A percentile compares a stretch with the other conserved stretches of the same genome.
Conservation (phyloP, 495 filamentous ascomycete genomes). For the Xylaria venustula region DNA sequence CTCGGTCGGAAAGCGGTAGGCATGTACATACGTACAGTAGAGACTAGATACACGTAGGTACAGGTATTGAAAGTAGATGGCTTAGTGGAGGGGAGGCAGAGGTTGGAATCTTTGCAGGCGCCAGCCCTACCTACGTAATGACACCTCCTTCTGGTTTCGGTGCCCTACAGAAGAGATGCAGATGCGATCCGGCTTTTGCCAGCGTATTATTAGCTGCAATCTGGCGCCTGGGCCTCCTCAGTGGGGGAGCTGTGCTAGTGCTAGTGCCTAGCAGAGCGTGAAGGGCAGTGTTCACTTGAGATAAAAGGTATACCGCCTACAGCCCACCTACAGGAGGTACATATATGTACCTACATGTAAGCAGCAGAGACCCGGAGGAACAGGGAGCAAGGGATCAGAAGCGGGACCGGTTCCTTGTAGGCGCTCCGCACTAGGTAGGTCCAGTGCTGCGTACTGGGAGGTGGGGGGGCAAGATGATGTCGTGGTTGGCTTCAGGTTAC, state of each 20-base stretch:
- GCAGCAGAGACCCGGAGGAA: not conserved
- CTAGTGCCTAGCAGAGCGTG: too few species aligned
- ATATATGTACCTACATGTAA: not conserved
- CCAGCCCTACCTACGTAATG: conserved; percentile 10
- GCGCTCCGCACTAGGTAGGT: not conserved
- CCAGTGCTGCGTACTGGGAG: not conserved
- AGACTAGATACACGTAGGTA: too few species aligned
- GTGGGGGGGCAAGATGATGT: conserved; percentile 8
- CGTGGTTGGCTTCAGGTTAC: not conserved
- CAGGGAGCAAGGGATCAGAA: not conserved
- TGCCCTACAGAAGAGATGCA: not conserved
- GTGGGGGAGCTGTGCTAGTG: too few species aligned
- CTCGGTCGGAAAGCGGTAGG: too few species aligned
- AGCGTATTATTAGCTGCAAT: not conserved
- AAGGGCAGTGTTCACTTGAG: too few species aligned
- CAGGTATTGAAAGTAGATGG: too few species aligned
- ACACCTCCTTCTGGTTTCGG: not conserved
- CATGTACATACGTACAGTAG: too few species aligned
- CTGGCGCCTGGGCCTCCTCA: not conserved
- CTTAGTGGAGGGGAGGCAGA: not conserved
- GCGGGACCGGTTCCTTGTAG: not conserved
- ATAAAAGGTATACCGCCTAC: too few species aligned
- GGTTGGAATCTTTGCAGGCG: conserved; percentile 5
- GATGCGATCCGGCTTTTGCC: conserved; percentile 2
- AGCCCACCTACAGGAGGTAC: too few species aligned